Evolutionary conservation across 1,284 basidiomycete genomes (phyloP), one percentile per base, ranked within the genome.

Genomic region (Erythrobasidium hasegawianum): DNA sequence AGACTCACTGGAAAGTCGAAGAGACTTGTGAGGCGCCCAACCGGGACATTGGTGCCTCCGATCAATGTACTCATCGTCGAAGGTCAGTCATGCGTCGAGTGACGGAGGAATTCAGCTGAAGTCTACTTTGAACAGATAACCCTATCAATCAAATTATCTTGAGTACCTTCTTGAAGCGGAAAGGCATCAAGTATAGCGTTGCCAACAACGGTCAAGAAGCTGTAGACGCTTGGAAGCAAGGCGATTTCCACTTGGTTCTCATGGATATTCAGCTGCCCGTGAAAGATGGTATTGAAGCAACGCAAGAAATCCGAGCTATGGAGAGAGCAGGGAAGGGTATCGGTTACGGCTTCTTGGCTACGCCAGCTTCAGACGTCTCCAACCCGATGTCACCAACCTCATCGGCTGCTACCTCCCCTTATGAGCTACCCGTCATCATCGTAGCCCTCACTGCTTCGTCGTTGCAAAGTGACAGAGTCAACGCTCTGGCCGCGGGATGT

Each of bases 191-290:
- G 77, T 96, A 88, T 79, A 90, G 94, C 71, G 85, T 95, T 55
- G 96, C 96, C 13, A 91, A 88, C 76, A 92, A 98, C 76, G 96
- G 96, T 40, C 84, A 87, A 69, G 94, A 98, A 78, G 96, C 96
- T 0, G 90, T 99, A 9, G 84, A 92, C 71, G 97, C 97, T 77
- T 99, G 96, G 94, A 84, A 84, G 70, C 88, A 85, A 9, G 96
- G 96, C 10, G 86, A 84, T 47, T 99, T 97, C 78, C 95, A 99
- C 81, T 81, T 98, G 59, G 97, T 99, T 68, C 79, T 99, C 91
- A 99, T 99, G 96, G 96, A 99, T 79, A 97, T 99, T 69, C 95
- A 97, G 80, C 90, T 99, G 83, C 96, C 96, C 5, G 88, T 97
- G 71, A 97, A 97, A 89, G 90, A 96, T 77, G 96, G 96, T 26